Conservation (phyloP, 2,329 filamentous ascomycete species). For the Pseudogymnoascus pannorum region DNA sequence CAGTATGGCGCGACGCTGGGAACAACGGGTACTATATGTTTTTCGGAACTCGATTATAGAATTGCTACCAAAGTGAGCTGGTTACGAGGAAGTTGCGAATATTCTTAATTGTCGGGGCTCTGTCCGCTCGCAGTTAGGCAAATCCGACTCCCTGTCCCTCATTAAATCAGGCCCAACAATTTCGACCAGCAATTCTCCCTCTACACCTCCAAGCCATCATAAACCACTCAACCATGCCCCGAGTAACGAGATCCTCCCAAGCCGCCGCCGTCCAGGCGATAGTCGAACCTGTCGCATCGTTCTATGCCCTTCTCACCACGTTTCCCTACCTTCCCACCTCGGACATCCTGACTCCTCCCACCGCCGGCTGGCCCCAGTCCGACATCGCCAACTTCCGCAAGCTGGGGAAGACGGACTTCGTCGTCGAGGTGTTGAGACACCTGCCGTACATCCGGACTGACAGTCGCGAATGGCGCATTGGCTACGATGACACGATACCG, state of each 20-base stretch:
- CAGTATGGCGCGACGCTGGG: too few species aligned
- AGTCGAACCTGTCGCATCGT: slow-evolving; percentile 4
- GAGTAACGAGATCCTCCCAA: background rate
- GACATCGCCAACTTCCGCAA: slow-evolving; percentile 11
- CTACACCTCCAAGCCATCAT: background rate
- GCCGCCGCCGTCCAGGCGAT: background rate
- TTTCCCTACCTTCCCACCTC: slow-evolving; percentile 8
- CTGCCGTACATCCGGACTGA: slow-evolving; percentile 13
- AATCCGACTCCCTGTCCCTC: background rate
- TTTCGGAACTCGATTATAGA: too few species aligned
- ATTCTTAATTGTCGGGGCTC: background rate
- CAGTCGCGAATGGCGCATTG: slow-evolving; percentile 9
- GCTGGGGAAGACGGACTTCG: slow-evolving; percentile 13
- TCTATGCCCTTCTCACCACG: background rate
- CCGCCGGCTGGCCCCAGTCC: slow-evolving; percentile 12
- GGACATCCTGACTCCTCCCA: slow-evolving; percentile 13
- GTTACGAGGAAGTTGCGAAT: background rate
- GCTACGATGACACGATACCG: slow-evolving; percentile 12
- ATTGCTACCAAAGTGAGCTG: too few species aligned
- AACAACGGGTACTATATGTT: too few species aligned
- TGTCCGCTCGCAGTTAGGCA: background rate
- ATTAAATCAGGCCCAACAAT: background rate
- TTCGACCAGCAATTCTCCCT: background rate
- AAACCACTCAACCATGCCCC: background rate
- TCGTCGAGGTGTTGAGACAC: slow-evolving; percentile 13